phyloP scores from a whole-genome alignment of 1,284 basidiomycete genomes.

The Cystobasidium pallidum region DNA sequence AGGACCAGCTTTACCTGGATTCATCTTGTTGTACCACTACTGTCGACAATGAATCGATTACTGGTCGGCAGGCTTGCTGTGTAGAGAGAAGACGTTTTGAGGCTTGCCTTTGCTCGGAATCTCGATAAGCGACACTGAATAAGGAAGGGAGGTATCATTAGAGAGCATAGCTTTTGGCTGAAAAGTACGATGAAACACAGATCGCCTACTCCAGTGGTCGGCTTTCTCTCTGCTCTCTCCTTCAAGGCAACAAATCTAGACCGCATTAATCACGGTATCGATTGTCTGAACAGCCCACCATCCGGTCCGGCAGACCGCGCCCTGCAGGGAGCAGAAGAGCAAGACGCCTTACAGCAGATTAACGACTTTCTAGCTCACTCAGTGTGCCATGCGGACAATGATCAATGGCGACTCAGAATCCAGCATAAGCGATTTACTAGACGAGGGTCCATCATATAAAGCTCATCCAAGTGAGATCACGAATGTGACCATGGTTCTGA shows the following conservation, averaged over 20 bases:
- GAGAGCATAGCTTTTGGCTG: not conserved
- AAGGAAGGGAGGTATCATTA: not conserved
- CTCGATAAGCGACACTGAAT: too few relatives aligned
- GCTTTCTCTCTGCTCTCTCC: conserved; percentile 1
- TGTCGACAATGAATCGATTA: too few relatives aligned
- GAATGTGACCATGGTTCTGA: not conserved
- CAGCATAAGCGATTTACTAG: conserved; percentile 11
- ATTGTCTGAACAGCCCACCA: not conserved
- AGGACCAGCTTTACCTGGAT: too few relatives aligned
- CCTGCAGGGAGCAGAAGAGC: conserved; percentile 9
- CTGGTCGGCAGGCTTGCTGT: too few relatives aligned
- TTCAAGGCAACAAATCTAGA: not conserved
- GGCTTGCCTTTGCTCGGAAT: not conserved
- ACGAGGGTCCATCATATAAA: not conserved
- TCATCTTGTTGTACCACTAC: too few relatives aligned
- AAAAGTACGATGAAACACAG: not conserved
- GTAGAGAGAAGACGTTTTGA: too few relatives aligned
- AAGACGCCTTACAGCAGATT: not conserved
- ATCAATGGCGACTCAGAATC: conserved; percentile 19
- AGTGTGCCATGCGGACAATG: not conserved
- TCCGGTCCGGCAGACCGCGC: not conserved
- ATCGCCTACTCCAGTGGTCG: not conserved
- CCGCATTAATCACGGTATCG: not conserved
- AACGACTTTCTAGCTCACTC: not conserved
- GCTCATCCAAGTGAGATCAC: not conserved